Evolutionary conservation across 2,329 filamentous ascomycete species (phyloP).

Genomic region (Zasmidium citrigriseum): DNA sequence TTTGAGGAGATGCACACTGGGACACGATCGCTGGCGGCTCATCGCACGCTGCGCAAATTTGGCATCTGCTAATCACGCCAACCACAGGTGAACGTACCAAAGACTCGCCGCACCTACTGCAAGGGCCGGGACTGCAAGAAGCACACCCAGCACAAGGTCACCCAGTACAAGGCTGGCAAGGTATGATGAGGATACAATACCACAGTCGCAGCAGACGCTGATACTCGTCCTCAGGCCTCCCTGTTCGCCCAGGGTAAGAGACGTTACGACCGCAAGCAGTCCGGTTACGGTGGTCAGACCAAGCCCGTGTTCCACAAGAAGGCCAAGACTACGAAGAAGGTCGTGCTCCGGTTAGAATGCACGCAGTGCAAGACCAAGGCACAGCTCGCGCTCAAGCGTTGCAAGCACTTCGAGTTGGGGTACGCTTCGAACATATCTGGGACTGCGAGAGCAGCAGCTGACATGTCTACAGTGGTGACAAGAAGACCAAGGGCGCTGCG

Average conservation of each 20-base stretch:
- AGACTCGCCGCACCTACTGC: conserved; percentile 97
- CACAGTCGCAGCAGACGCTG: conserved; percentile 4
- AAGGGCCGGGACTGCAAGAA: conserved; percentile 88
- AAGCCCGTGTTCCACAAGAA: conserved; percentile 99
- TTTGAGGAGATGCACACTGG: conserved; percentile 10
- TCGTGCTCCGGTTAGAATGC: conserved; percentile 97
- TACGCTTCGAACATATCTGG: conserved; percentile 55
- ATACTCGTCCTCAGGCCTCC: conserved; percentile 64
- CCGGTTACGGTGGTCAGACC: conserved; percentile 99
- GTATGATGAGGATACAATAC: conserved; percentile 44
- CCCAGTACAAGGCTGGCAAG: conserved; percentile 97
- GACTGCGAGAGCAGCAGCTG: conserved; percentile 29
- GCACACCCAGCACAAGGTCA: conserved; percentile 82
- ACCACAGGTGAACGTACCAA: conserved; percentile 90
- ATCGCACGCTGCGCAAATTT: not conserved
- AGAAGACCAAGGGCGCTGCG: conserved; percentile 99
- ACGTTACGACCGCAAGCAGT: conserved; percentile 99
- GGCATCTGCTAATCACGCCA: conserved; percentile 16
- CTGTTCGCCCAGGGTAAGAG: conserved; percentile 98
- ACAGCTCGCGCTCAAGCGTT: conserved; percentile 97
- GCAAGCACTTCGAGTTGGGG: conserved; percentile 99
- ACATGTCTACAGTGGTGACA: conserved; percentile 78
- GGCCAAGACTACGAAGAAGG: conserved; percentile 99
- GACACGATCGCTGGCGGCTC: not conserved
- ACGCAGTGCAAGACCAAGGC: conserved; percentile 97